Evolutionary conservation across 179 eudicot species (phyloP).

Genomic region (Beta lomatogona): DNA sequence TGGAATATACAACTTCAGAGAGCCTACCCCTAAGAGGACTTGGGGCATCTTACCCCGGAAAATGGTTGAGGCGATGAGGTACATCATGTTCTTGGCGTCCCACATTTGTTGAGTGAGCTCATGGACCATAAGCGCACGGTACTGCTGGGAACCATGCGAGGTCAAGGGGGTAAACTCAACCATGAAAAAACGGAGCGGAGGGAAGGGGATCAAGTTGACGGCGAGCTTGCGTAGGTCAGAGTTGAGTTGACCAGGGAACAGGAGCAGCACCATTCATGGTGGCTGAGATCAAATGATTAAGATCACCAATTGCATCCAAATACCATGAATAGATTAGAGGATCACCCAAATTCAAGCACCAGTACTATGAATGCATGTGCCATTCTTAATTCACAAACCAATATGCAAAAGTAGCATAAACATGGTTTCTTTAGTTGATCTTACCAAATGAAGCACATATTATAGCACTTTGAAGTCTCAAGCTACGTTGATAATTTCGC

Average conservation of each 20-base stretch:
- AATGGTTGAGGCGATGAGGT: constrained; percentile 75
- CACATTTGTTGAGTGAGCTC: constrained; percentile 84
- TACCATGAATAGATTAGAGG: no score
- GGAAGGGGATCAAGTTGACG: constrained; percentile 71
- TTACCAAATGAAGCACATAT: no score
- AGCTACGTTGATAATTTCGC: not conserved
- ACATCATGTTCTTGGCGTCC: constrained; percentile 78
- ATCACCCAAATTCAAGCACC: not conserved
- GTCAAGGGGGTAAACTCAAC: constrained; percentile 78
- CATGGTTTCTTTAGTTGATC: no score
- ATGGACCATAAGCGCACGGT: constrained; percentile 61
- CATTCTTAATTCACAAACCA: no score
- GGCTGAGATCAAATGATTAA: constrained; percentile 71
- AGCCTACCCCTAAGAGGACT: no score
- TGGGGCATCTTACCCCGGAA: constrained; percentile 50
- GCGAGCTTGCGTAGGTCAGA: constrained; percentile 73
- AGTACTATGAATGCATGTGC: not conserved
- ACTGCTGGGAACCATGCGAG: constrained; percentile 71
- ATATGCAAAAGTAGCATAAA: no score
- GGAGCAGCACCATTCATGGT: constrained; percentile 83
- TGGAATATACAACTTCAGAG: no score
- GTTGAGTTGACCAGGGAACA: constrained; percentile 77
- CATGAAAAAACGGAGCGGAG: constrained; percentile 82
- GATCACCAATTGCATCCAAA: constrained; percentile 55
- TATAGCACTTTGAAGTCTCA: no score